These are phyloP conservation scores for Cornus suecica DNA, from an alignment of 148 eudicot species.

Conservation along the genomic window DNA sequence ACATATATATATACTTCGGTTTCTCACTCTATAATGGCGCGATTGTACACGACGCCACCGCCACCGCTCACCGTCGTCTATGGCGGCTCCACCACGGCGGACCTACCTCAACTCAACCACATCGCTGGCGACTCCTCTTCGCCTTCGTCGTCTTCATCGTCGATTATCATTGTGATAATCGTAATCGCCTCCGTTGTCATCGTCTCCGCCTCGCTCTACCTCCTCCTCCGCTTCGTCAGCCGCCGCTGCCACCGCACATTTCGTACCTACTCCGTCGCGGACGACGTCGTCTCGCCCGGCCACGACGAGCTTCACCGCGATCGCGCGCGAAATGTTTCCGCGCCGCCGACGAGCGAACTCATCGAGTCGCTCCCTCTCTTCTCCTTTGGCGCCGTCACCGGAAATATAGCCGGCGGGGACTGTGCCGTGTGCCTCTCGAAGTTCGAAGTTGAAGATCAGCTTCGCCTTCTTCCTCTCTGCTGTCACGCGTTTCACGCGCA, in stretches of 20 bases:
- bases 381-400: constrained; percentile 49
- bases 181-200: constrained; percentile 56
- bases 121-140: not conserved
- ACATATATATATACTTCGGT: no score
- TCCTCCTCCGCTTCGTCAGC: constrained; percentile 57
- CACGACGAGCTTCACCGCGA: not conserved
- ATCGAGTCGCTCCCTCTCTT: constrained; percentile 65
- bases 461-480: constrained; percentile 73
- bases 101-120: constrained; percentile 7
- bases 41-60: not conserved
- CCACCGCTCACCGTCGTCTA: not conserved
- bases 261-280: not conserved
- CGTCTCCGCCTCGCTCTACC: constrained; percentile 60
- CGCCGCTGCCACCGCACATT: constrained; percentile 22
- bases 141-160: constrained; percentile 19
- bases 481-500: constrained; percentile 84
- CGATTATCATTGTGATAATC: constrained; percentile 38
- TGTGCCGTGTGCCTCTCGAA: constrained; percentile 87
- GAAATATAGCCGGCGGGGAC: constrained; percentile 44
- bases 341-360: constrained; percentile 10
- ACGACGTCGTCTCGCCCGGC: constrained; percentile 12
- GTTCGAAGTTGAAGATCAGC: constrained; percentile 68
- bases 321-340: constrained; percentile 2
- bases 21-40: not conserved
- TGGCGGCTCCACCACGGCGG: not conserved